A percentile compares a stretch with the other conserved stretches of the same genome.
Conservation (phyloP, 768 basidiomycete species). For the Stropharia rugosoannulata region DNA sequence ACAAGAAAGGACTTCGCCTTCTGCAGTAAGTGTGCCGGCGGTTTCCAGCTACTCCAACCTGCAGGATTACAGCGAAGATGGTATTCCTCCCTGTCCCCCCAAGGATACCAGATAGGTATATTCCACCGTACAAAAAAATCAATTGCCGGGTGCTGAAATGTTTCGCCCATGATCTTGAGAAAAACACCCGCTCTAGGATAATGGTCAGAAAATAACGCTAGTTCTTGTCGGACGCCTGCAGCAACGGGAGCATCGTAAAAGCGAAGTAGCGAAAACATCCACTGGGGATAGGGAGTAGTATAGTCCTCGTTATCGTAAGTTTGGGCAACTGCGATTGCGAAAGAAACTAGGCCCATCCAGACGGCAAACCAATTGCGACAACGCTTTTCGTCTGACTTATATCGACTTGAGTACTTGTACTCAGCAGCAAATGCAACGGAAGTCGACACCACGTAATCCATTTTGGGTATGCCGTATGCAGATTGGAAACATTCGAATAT, state of each 20-base stretch:
- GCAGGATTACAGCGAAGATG: not conserved
- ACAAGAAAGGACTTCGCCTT: not conserved
- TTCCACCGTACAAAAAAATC: conserved; percentile 3
- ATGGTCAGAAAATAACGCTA: not conserved
- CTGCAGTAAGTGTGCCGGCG: conserved; percentile 1
- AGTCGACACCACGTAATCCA: not conserved
- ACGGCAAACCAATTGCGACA: not conserved
- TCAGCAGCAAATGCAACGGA: not conserved
- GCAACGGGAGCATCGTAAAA: not conserved
- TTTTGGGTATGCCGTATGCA: not conserved
- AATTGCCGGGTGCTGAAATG: not conserved
- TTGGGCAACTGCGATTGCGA: not conserved
- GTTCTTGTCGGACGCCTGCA: not conserved
- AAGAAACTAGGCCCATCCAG: not conserved
- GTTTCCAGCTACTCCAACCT: not conserved
- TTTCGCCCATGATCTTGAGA: not conserved
- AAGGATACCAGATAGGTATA: conserved; percentile 12
- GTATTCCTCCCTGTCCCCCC: not conserved
- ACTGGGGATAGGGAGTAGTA: not conserved
- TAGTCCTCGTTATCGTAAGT: not conserved
- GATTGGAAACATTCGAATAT: not conserved
- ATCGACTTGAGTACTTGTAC: not conserved
- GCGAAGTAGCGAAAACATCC: not conserved
- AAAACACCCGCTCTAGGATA: not conserved
- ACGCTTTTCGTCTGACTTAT: not conserved